Evolutionary conservation across 805 yeast species (phyloP), one percentile per base, ranked within the genome.

Genomic region (Zygotorulaspora danielsina): DNA sequence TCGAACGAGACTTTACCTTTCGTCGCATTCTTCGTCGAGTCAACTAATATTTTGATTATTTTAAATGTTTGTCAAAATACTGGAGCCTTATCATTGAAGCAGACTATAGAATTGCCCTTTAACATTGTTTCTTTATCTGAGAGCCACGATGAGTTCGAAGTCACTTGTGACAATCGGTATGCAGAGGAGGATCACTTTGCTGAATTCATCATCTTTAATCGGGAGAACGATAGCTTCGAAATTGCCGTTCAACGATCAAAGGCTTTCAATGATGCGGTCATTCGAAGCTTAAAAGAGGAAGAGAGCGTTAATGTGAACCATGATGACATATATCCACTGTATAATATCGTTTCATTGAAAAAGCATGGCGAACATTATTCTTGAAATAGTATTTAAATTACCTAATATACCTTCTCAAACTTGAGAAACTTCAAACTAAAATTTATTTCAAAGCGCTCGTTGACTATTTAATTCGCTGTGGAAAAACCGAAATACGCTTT

Each of bases 331-430:
- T 70, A 70, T 38, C 75, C 79, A 12, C 66, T 79, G 51, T 76
- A 75, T 52, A 62, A 67, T 38, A 59, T 71, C 34, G 66, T 69
- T 42, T 57, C 72, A 13, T 68, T 79, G 53, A 71, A 82, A 50
- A 79, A 79, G 59, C 73, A 80, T 55, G 80, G 81, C 34, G 84
- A 78, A 54, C 66, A 63, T 44, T 68, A 49, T 33, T 55, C 62
- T 9, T 58, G 46, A 43, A 5, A 24, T 18, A n/a, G 18, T 5
- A 27, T 30, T 21, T 12, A 16, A 20, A 17, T 18, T 36, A 17
- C 16, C 28, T 11, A 18, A 19, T 6, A 12, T 10, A 24, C 4
- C 16, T 7, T 12, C 4, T n/a, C 34, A n/a, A 13, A 10, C 32
- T 19, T 26, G 3, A 9, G 19, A 11, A 17, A 17, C 10, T 17